phyloP scores from a whole-genome alignment of 2,329 filamentous ascomycete genomes.

The Graphilbum fragrans region DNA sequence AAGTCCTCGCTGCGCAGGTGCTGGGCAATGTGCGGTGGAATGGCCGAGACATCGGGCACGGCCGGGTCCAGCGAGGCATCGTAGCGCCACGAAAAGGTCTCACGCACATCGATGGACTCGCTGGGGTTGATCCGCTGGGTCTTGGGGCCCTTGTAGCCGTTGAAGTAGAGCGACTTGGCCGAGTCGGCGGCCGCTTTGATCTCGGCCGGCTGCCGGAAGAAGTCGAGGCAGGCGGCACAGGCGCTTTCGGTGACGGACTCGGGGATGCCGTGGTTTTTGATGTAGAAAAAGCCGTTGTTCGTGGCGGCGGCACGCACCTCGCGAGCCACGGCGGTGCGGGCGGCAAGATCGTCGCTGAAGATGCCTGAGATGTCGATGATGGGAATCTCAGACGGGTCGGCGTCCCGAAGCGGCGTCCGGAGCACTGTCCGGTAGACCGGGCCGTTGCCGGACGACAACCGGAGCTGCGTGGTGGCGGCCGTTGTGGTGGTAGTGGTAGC shows the following conservation, averaged over 20 bases:
- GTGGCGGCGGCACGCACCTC: slow-evolving; percentile 26
- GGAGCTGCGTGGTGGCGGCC: background rate
- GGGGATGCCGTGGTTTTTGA: slow-evolving; percentile 35
- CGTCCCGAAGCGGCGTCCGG: slow-evolving; percentile 10
- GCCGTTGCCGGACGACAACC: slow-evolving; percentile 18
- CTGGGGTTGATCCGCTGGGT: slow-evolving; percentile 37
- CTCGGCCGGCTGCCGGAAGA: slow-evolving; percentile 21
- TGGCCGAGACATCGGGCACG: slow-evolving; percentile 22
- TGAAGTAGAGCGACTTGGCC: slow-evolving; percentile 42
- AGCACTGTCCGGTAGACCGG: slow-evolving; percentile 24
- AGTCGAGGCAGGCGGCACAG: slow-evolving; percentile 31
- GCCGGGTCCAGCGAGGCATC: slow-evolving; percentile 38
- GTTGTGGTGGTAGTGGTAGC: background rate
- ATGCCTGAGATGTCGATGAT: slow-evolving; percentile 6
- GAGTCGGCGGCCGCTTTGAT: slow-evolving; percentile 26
- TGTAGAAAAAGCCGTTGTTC: slow-evolving; percentile 43
- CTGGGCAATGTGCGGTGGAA: slow-evolving; percentile 29
- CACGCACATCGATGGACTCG: slow-evolving; percentile 36
- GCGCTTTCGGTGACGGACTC: slow-evolving; percentile 15
- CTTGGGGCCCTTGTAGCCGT: slow-evolving; percentile 44
- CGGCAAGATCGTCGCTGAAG: slow-evolving; percentile 1
- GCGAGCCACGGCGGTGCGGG: background rate
- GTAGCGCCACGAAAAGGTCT: slow-evolving; percentile 40
- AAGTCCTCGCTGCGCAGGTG: slow-evolving; percentile 35
- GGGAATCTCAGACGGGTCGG: slow-evolving; percentile 8